Evolutionary conservation across 176 grass and related monocot genomes (phyloP).

Genomic region (Metroxylon sagu): DNA sequence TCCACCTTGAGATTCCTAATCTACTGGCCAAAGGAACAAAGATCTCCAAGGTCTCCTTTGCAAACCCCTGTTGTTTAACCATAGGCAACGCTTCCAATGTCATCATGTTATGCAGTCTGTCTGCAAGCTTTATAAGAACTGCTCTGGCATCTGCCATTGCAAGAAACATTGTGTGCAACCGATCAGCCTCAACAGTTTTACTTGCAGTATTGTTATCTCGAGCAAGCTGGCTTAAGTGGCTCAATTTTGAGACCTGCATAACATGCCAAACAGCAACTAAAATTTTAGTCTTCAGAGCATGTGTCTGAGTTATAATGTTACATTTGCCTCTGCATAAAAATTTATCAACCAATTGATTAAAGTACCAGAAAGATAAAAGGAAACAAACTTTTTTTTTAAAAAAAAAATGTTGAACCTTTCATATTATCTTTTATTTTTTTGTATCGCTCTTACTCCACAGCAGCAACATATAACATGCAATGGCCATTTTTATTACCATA

Average conservation of each 20-base stretch:
- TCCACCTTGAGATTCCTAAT: conserved; percentile 58
- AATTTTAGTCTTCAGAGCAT: too few species aligned
- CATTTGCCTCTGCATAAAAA: too few species aligned
- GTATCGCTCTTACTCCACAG: too few species aligned
- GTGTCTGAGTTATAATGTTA: too few species aligned
- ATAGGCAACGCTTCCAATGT: conserved; percentile 43
- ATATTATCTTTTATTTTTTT: too few species aligned
- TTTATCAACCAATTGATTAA: too few species aligned
- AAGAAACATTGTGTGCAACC: conserved; percentile 29
- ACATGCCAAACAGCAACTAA: neutral
- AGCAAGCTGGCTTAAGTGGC: conserved; percentile 26
- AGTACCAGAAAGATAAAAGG: too few species aligned
- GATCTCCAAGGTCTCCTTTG: conserved; percentile 53
- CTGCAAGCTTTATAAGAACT: conserved; percentile 65
- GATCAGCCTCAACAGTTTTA: conserved; percentile 17
- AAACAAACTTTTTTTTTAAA: too few species aligned
- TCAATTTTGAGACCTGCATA: conserved; percentile 24
- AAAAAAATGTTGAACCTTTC: too few species aligned
- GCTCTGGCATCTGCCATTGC: conserved; percentile 28
- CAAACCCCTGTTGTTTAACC: conserved; percentile 47
- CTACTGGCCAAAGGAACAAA: conserved; percentile 63
- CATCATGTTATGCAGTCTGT: conserved; percentile 62
- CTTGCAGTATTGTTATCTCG: conserved; percentile 25
- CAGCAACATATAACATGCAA: too few species aligned
- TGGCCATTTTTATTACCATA: too few species aligned